Conservation (phyloP, 1,139 yeast genomes). For the Tardiomyces depauwii region DNA sequence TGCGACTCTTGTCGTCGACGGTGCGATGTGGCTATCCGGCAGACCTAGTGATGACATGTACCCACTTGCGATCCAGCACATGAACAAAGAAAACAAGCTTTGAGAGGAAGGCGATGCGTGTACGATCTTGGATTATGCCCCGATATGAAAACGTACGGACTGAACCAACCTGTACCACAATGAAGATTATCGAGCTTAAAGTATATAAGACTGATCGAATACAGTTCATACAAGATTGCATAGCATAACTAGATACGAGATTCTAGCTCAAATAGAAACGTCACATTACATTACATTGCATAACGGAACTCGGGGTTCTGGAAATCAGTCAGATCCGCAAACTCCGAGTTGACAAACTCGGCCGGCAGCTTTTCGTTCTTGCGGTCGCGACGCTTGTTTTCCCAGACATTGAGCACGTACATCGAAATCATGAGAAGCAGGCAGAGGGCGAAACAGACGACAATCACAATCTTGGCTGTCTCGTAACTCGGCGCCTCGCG, state of each 20-base stretch:
- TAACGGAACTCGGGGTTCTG: conserved; percentile 42
- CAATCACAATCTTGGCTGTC: conserved; percentile 29
- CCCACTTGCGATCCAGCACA: neutral
- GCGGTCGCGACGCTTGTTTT: neutral
- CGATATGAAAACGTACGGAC: too few species aligned
- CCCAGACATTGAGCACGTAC: neutral
- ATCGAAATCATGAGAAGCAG: neutral
- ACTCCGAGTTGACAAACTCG: conserved; percentile 31
- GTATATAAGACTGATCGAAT: too few species aligned
- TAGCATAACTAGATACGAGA: too few species aligned
- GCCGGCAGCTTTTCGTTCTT: conserved; percentile 11
- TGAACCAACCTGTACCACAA: too few species aligned
- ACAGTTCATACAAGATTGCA: too few species aligned
- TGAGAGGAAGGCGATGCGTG: too few species aligned
- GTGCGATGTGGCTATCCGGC: conserved; percentile 82
- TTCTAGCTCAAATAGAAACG: too few species aligned
- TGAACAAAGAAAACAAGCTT: too few species aligned
- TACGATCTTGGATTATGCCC: too few species aligned
- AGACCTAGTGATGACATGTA: neutral
- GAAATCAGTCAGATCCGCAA: conserved; percentile 55
- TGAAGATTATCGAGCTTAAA: too few species aligned
- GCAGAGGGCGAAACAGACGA: neutral
- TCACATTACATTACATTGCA: conserved; percentile 21
- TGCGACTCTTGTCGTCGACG: conserved; percentile 73
- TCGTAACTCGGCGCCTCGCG: conserved; percentile 41